Evolutionary conservation across 1,139 yeast genomes (phyloP), one percentile per base, ranked within the genome.

Genomic region (Suhomyces taliae): DNA sequence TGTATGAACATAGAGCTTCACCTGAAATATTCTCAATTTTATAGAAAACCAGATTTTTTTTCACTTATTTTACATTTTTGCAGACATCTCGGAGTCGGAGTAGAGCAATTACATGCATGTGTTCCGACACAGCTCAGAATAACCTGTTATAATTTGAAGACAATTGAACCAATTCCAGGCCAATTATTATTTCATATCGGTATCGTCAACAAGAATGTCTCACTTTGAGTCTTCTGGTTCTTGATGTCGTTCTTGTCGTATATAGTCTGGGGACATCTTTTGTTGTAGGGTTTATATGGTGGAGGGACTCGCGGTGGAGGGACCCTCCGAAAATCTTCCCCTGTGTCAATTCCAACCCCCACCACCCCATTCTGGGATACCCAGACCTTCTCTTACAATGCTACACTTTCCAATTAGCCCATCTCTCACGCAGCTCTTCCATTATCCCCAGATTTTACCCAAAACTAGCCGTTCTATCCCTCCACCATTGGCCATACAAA

Each of bases 261-360:
- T 19, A 34, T 6, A 8, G 36, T n/a, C 4, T 11, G 36, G 12
- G 11, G 9, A 34, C 15, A 19, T 14, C 36, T 19, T 12, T 34
- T 32, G 34, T 10, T n/a, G 11, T n/a, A 11, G 34, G 34, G 34
- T 32, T 32, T 32, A 5, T 32, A 11, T 31, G 36, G 41, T 39
- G 41, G 41, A 39, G 41, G 40, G 40, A 37, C 27, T n/a, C 11
- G 15, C 8, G 11, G 34, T 9, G 36, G 36, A n/a, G 34, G 36
- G 12, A n/a, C 36, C 12, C 14, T 34, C 36, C 19, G 36, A 9
- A 34, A 14, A 34, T 12, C 14, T 29, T n/a, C 14, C 36, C 12
- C 12, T 32, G 7, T 32, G 15, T 14, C 15, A 10, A 34, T 12
- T 9, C 15, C 8, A 34, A 4, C 36, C 36, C 11, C n/a, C 12